These are phyloP conservation scores for Leccinum pallidistipes DNA, from an alignment of 1,284 basidiomycete species.

Conservation along the genomic window DNA sequence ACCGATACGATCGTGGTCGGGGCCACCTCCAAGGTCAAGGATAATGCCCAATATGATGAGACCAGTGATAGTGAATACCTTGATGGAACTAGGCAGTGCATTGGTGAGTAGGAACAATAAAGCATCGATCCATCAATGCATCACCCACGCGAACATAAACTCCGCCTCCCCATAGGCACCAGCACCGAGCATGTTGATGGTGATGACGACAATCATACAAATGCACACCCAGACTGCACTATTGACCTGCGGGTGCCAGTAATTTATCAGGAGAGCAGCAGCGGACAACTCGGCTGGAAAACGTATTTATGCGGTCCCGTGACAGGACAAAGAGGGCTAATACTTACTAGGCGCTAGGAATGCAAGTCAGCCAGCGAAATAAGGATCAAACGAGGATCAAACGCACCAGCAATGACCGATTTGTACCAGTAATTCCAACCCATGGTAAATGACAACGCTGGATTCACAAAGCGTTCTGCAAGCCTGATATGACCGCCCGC, in stretches of 20 bases:
- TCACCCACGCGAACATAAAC: constrained; percentile 49
- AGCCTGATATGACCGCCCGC: constrained; percentile 67
- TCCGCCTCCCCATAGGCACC: constrained; percentile 57
- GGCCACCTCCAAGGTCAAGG: constrained; percentile 61
- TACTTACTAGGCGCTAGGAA: constrained; percentile 29
- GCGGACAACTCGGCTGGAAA: constrained; percentile 60
- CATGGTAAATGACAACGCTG: constrained; percentile 67
- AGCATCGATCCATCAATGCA: neutral
- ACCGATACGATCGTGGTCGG: constrained; percentile 49
- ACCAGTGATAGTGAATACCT: constrained; percentile 60
- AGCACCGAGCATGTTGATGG: constrained; percentile 64
- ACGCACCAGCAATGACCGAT: constrained; percentile 52
- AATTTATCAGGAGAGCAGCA: constrained; percentile 62
- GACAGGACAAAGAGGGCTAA: neutral
- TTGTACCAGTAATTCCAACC: constrained; percentile 75
- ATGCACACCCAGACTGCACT: constrained; percentile 66
- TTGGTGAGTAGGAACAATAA: neutral
- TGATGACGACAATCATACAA: constrained; percentile 59
- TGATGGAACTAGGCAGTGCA: constrained; percentile 49
- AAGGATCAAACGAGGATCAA: neutral
- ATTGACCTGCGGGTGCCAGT: constrained; percentile 54
- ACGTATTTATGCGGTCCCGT: constrained; percentile 22
- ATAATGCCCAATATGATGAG: constrained; percentile 43
- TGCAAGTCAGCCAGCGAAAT: constrained; percentile 1
- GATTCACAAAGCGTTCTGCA: constrained; percentile 72